Conservation (phyloP, 2,329 filamentous ascomycete genomes). For the Colletotrichum simmondsii region DNA sequence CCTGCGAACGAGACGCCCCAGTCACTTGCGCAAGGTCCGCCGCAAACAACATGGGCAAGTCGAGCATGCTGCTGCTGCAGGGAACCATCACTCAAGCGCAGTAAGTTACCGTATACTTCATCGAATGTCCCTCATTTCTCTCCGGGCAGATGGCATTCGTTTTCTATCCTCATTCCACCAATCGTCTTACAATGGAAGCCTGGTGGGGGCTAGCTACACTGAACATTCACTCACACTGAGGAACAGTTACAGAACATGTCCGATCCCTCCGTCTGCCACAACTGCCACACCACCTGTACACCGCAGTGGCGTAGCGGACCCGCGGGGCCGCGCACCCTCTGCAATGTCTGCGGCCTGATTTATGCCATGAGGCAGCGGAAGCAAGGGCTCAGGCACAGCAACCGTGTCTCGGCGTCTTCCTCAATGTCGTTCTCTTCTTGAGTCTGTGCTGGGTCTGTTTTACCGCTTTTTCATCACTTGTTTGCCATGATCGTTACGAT, state of each 20-base stretch:
- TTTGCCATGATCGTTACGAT: background rate
- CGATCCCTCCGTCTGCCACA: constrained; percentile 1
- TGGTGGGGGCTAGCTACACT: background rate
- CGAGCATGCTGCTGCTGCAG: background rate
- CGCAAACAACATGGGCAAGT: background rate
- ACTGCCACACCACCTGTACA: background rate
- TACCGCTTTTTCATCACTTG: background rate
- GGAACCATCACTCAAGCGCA: background rate
- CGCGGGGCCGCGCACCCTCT: background rate
- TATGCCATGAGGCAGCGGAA: constrained; percentile 7
- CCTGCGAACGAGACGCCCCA: background rate
- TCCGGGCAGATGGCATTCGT: background rate
- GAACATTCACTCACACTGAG: background rate
- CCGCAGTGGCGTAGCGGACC: constrained; percentile 6
- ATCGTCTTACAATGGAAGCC: background rate
- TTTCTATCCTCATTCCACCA: background rate
- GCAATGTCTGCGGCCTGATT: constrained; percentile 4
- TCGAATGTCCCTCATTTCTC: background rate
- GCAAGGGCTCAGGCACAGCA: background rate
- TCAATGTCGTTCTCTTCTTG: background rate
- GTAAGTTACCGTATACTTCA: background rate
- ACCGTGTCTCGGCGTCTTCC: background rate
- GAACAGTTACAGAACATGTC: background rate
- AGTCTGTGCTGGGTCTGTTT: background rate
- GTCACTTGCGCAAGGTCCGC: background rate